phyloP scores from a whole-genome alignment of 441 rosid genomes.

The Pelargonium fulgidum region DNA sequence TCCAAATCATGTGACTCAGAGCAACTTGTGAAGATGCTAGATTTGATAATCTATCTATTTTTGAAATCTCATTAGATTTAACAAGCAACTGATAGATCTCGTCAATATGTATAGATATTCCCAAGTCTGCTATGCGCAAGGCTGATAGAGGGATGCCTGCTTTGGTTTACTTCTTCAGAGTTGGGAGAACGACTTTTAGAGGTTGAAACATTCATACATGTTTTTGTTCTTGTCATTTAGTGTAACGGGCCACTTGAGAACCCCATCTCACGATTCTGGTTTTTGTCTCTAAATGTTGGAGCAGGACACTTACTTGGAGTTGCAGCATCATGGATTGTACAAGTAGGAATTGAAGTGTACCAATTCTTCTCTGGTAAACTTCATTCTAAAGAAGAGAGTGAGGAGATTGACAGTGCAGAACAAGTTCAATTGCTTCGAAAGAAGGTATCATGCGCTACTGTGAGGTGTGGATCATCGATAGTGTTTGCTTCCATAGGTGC shows the following conservation, averaged over 20 bases:
- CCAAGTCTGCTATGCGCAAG: constrained; percentile 72
- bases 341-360: constrained; percentile 71
- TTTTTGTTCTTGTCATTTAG: neutral
- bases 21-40: neutral
- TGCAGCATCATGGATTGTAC: constrained; percentile 86
- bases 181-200: constrained; percentile 79
- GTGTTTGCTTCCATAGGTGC: constrained; percentile 84
- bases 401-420: constrained; percentile 28
- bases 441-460: constrained; percentile 50
- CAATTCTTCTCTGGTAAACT: constrained; percentile 32
- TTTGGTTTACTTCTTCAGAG: constrained; percentile 51
- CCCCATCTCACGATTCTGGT: no score
- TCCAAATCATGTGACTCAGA: neutral
- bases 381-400: constrained; percentile 30
- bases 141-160: constrained; percentile 72
- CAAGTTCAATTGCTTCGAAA: constrained; percentile 57
- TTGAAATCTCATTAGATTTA: neutral
- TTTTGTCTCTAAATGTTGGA: constrained; percentile 18
- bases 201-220: constrained; percentile 32
- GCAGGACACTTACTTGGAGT: constrained; percentile 78
- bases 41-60: neutral
- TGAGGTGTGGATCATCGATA: constrained; percentile 66
- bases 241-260: neutral
- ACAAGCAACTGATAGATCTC: constrained; percentile 16
- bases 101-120: constrained; percentile 49